These are phyloP conservation scores for Ettlia oleoabundans DNA, from an alignment of 139 green algal genomes.

Conservation along the genomic window DNA sequence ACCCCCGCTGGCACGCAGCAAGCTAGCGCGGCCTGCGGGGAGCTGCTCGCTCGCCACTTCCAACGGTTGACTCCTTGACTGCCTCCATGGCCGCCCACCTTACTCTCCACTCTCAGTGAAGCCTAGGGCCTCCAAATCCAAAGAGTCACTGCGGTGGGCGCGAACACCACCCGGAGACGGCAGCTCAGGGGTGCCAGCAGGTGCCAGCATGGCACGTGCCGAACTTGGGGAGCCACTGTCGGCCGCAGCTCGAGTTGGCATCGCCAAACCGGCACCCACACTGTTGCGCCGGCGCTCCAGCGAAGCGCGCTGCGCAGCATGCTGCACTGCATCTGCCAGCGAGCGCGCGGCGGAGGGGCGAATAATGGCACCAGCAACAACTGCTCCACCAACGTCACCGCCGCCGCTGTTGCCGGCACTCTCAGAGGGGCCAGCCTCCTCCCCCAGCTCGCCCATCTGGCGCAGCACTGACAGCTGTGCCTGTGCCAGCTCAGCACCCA, in stretches of 20 bases:
- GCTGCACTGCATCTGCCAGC: not conserved
- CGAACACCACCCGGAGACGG: not conserved
- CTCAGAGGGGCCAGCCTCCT: not conserved
- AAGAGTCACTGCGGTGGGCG: slow-evolving; percentile 1
- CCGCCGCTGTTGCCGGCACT: not conserved
- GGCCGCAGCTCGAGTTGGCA: not conserved
- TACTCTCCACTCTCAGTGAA: slow-evolving; percentile 22
- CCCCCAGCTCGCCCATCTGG: not conserved
- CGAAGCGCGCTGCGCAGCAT: not conserved
- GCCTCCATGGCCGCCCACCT: not conserved
- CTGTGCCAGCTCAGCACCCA: not conserved
- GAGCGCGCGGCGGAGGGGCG: not conserved
- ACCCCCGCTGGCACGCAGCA: no score
- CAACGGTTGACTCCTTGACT: not conserved
- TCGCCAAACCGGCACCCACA: no score
- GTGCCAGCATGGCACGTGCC: no score
- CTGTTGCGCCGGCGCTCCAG: not conserved
- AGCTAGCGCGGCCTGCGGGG: no score
- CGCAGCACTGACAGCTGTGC: slow-evolving; percentile 14
- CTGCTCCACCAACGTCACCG: not conserved
- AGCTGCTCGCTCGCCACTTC: not conserved
- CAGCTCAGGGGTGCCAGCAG: not conserved
- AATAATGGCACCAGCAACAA: no score
- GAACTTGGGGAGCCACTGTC: no score
- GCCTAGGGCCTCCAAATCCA: slow-evolving; percentile 21